A percentile compares a stretch with the other conserved stretches of the same genome.
These are phyloP conservation scores for Puccinia brachypodii DNA, from an alignment of 1,284 basidiomycete genomes.

Conservation along the genomic window DNA sequence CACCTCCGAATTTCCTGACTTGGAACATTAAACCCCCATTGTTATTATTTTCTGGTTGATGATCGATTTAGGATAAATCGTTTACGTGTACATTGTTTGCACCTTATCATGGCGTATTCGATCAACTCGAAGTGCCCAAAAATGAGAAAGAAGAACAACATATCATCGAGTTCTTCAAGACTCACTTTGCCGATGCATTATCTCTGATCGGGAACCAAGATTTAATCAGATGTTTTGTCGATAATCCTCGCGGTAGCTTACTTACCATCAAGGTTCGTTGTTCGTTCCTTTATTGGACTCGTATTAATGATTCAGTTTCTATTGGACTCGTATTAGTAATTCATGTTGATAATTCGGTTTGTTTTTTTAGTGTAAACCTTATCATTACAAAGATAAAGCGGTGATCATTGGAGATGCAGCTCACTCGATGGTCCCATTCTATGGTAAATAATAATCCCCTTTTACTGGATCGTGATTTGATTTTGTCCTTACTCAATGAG, in stretches of 20 bases:
- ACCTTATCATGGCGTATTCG: constrained; percentile 73
- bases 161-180: constrained; percentile 74
- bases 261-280: constrained; percentile 80
- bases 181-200: constrained; percentile 83
- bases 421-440: constrained; percentile 88
- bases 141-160: constrained; percentile 65
- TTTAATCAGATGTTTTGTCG: constrained; percentile 72
- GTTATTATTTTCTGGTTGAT: constrained; percentile 59
- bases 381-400: constrained; percentile 83
- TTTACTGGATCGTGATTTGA: not conserved
- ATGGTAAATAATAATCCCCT: constrained; percentile 60
- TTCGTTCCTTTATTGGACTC: constrained; percentile 5
- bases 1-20: too few species aligned
- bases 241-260: constrained; percentile 81
- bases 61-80: constrained; percentile 63
- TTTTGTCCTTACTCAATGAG: not conserved
- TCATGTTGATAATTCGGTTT: not conserved
- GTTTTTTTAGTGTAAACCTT: constrained; percentile 69
- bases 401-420: constrained; percentile 90
- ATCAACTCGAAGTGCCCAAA: constrained; percentile 49
- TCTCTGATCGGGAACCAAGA: constrained; percentile 75
- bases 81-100: constrained; percentile 80
- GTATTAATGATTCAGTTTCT: not conserved
- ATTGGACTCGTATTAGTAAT: not conserved
- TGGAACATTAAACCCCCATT: not conserved